Evolutionary conservation across 192 early-diverging fungal species (phyloP).

Genomic region (Chytriomyces confervae): DNA sequence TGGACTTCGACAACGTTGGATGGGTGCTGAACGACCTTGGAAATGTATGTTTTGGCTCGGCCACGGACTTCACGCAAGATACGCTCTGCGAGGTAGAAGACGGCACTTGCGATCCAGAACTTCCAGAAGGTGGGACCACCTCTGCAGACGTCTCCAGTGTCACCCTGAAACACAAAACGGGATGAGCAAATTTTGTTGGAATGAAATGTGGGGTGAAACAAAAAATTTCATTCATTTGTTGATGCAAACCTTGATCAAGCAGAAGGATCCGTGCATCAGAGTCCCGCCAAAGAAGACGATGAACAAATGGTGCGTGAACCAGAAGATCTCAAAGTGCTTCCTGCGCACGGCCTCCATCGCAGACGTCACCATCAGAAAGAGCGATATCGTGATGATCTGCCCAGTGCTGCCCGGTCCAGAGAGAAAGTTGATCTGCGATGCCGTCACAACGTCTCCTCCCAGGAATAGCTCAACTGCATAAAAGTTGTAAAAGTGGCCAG

Average conservation of each 20-base stretch:
- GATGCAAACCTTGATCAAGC: constrained; percentile 70
- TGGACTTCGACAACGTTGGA: constrained; percentile 83
- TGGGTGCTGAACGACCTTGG: constrained; percentile 84
- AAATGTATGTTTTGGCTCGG: constrained; percentile 68
- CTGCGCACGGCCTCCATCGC: constrained; percentile 64
- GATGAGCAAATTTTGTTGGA: background rate
- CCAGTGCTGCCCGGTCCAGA: constrained; percentile 83
- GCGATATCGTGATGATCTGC: constrained; percentile 72
- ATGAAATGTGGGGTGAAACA: background rate
- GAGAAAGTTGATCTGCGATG: constrained; percentile 57
- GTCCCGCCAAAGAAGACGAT: constrained; percentile 81
- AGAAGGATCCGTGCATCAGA: constrained; percentile 83
- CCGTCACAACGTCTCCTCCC: constrained; percentile 40
- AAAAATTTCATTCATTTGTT: background rate
- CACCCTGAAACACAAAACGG: constrained; percentile 24
- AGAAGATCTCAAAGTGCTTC: constrained; percentile 81
- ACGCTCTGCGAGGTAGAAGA: constrained; percentile 76
- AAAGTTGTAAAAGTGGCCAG: constrained; percentile 83
- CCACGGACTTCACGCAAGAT: constrained; percentile 74
- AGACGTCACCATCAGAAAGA: constrained; percentile 81
- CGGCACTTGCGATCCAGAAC: constrained; percentile 71
- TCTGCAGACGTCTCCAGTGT: constrained; percentile 59
- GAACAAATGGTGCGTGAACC: constrained; percentile 88
- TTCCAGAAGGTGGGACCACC: constrained; percentile 82
- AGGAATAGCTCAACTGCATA: constrained; percentile 58